A percentile compares a stretch with the other conserved stretches of the same genome.
These are phyloP conservation scores for Picea sitchensis DNA, from an alignment of 75 land plant species.

Conservation along the genomic window DNA sequence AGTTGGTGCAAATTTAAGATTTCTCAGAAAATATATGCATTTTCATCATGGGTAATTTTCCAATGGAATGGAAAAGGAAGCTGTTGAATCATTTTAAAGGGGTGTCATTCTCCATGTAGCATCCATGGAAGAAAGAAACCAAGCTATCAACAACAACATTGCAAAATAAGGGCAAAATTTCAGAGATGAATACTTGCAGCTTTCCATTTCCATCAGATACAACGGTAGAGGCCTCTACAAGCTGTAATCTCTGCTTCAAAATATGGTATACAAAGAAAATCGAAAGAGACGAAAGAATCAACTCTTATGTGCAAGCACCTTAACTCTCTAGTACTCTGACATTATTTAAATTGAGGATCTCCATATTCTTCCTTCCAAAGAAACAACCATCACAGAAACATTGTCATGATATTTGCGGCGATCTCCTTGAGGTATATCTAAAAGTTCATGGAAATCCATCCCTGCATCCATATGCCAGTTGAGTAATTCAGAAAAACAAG, in stretches of 20 bases:
- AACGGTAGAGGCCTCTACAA: slow-evolving; percentile 4
- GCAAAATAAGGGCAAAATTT: slow-evolving; percentile 6
- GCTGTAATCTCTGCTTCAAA: slow-evolving; percentile 10
- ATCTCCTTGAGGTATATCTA: slow-evolving; percentile 98
- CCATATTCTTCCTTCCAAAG: slow-evolving; percentile 97
- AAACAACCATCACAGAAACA: slow-evolving; percentile 91
- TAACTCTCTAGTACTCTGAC: neutral
- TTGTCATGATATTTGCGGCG: slow-evolving; percentile 93
- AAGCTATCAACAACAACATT: neutral
- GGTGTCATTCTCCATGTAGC: neutral
- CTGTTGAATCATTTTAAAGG: neutral
- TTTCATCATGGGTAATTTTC: neutral
- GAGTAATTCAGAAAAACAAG: neutral
- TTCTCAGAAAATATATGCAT: neutral
- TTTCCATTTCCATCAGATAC: slow-evolving; percentile 6
- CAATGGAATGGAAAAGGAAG: neutral
- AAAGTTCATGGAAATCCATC: slow-evolving; percentile 94
- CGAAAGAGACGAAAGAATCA: slow-evolving; percentile 7
- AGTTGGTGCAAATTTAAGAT: neutral
- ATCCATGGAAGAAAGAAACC: neutral
- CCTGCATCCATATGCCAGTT: slow-evolving; percentile 39
- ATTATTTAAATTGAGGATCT: slow-evolving; percentile 73
- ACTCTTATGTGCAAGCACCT: neutral
- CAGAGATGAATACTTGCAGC: slow-evolving; percentile 1
- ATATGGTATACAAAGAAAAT: neutral